phyloP scores from a whole-genome alignment of 257 asterid species.

The Solanum etuberosum region DNA sequence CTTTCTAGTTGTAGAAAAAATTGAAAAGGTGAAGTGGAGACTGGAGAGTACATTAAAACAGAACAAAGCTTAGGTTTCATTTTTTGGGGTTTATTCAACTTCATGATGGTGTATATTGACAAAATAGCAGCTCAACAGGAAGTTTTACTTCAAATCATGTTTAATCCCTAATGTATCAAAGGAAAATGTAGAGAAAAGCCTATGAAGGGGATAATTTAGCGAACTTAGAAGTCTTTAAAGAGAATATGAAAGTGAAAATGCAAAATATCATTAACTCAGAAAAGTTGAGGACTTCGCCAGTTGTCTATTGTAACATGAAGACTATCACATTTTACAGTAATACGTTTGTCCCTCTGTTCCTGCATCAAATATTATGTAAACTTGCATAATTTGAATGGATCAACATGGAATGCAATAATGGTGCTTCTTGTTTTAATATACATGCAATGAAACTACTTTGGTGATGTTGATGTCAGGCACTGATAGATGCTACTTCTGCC shows the following conservation, averaged over 20 bases:
- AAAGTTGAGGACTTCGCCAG: neutral
- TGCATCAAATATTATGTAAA: neutral
- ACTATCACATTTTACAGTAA: neutral
- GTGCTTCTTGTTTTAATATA: neutral
- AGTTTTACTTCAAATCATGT: neutral
- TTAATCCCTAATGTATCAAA: neutral
- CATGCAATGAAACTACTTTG: neutral
- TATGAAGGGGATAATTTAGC: neutral
- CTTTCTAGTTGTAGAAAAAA: neutral
- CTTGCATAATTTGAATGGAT: neutral
- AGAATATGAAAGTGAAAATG: neutral
- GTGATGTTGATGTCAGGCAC: constrained; percentile 50
- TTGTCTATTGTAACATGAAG: neutral
- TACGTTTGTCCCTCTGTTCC: neutral
- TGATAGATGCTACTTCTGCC: constrained; percentile 70
- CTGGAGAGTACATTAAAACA: neutral
- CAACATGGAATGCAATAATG: neutral
- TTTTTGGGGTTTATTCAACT: neutral
- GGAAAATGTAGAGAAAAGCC: neutral
- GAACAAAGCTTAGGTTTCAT: neutral
- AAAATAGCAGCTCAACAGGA: neutral
- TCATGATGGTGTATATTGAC: neutral
- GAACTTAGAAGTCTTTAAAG: neutral
- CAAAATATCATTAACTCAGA: neutral
- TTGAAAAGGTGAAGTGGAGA: neutral